These are phyloP conservation scores for Albatrellus sp. DNA, from an alignment of 1,284 basidiomycete species.

Conservation along the genomic window DNA sequence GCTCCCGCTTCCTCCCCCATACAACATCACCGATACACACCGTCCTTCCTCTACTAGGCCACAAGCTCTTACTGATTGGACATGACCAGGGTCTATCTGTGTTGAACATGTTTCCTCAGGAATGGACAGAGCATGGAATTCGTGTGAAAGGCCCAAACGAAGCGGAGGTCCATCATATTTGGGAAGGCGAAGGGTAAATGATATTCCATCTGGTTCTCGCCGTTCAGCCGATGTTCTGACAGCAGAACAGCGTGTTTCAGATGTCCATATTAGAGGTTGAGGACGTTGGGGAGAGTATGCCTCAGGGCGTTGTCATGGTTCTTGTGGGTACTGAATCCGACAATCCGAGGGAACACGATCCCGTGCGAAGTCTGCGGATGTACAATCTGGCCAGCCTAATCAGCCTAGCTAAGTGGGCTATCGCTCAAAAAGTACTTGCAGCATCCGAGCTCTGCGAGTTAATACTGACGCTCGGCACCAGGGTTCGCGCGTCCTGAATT, in stretches of 20 bases:
- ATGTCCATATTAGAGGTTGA: conserved; percentile 63
- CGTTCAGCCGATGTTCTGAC: not conserved
- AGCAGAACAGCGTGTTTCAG: conserved; percentile 47
- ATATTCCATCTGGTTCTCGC: conserved; percentile 1
- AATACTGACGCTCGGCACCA: conserved; percentile 15
- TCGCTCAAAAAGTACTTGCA: conserved; percentile 42
- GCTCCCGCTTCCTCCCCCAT: conserved; percentile 75
- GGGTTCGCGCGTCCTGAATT: conserved; percentile 48
- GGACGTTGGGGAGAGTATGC: conserved; percentile 41
- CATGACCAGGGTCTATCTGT: conserved; percentile 68
- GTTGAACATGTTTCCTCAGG: conserved; percentile 63
- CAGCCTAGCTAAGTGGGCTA: conserved; percentile 61
- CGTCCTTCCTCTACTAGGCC: conserved; percentile 52
- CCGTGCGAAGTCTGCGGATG: conserved; percentile 52
- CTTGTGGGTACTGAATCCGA: conserved; percentile 52
- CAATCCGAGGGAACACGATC: conserved; percentile 37
- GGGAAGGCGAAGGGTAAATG: conserved; percentile 64
- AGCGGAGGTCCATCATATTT: conserved; percentile 51
- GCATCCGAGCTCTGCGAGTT: not conserved
- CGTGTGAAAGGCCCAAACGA: conserved; percentile 52
- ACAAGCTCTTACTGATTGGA: conserved; percentile 56
- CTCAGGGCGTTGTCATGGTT: conserved; percentile 63
- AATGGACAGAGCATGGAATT: conserved; percentile 38
- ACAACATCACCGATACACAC: conserved; percentile 58
- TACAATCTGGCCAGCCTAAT: conserved; percentile 65